Conservation (phyloP, 345 rosid genomes). For the Citrus inodora region DNA sequence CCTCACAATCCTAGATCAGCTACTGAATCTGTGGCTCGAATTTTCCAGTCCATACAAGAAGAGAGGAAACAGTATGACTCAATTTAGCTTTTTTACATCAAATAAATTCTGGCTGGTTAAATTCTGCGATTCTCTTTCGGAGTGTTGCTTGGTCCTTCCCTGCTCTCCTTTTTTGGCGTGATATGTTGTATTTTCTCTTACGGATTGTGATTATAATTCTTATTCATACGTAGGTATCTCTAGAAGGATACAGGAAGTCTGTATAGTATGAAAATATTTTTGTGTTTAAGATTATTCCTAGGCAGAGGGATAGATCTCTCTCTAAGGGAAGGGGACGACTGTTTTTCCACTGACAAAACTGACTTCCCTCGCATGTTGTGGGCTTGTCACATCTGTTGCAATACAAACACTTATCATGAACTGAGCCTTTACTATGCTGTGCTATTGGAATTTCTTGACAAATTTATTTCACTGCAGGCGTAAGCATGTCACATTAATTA, state of each 20-base stretch:
- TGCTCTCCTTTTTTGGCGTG: background rate
- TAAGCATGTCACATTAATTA: background rate
- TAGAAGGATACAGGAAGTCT: background rate
- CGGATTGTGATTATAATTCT: conserved; percentile 6
- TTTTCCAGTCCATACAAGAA: conserved; percentile 84
- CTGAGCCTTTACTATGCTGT: background rate
- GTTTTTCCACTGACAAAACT: background rate
- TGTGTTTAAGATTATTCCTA: background rate
- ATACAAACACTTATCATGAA: background rate
- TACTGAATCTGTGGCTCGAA: conserved; percentile 79
- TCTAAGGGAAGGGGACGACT: background rate
- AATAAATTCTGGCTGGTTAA: background rate
- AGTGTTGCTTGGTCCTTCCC: conserved; percentile 7
- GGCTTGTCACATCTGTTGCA: background rate
- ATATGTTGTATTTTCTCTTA: background rate
- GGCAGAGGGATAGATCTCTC: background rate
- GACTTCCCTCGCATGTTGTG: background rate
- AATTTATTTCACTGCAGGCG: background rate
- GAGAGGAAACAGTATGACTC: conserved; percentile 58
- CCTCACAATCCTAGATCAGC: conserved; percentile 80
- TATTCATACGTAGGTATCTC: background rate
- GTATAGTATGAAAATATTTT: conserved; percentile 13
- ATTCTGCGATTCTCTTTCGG: background rate
- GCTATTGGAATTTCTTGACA: background rate
- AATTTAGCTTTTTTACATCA: conserved; percentile 11